Conservation (phyloP, 257 asterid genomes). For the Handroanthus guayacan region DNA sequence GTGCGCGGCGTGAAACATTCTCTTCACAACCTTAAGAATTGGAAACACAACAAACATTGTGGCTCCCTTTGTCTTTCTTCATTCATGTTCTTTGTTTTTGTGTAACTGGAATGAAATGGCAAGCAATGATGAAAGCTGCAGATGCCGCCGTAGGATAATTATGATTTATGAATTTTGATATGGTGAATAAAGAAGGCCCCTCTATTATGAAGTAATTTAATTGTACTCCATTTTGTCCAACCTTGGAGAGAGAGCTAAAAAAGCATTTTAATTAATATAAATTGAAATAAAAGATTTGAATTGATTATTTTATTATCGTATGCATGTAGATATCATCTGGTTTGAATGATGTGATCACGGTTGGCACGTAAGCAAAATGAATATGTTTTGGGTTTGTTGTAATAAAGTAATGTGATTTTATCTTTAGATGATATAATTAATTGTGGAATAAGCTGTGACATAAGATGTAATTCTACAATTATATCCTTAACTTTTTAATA, state of each 20-base stretch:
- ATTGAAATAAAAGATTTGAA: too few relatives aligned
- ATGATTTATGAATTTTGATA: conserved; percentile 26
- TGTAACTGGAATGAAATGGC: conserved; percentile 49
- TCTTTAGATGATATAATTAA: too few relatives aligned
- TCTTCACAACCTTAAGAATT: conserved; percentile 33
- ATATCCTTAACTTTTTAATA: too few relatives aligned
- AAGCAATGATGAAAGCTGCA: conserved; percentile 45
- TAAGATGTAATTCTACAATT: too few relatives aligned
- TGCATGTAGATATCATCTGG: too few relatives aligned
- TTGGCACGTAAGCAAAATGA: too few relatives aligned
- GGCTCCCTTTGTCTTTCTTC: conserved; percentile 33
- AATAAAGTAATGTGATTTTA: too few relatives aligned
- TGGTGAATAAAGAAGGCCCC: neutral
- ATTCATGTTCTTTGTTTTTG: conserved; percentile 48
- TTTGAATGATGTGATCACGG: too few relatives aligned
- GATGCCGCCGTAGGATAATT: conserved; percentile 35
- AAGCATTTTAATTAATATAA: too few relatives aligned
- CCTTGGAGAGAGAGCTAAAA: neutral
- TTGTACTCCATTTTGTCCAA: neutral
- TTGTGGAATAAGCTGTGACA: too few relatives aligned
- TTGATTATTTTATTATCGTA: too few relatives aligned
- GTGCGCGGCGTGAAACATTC: conserved; percentile 44
- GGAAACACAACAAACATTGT: conserved; percentile 50
- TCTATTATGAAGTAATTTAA: neutral
- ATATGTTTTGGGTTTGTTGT: too few relatives aligned